These are phyloP conservation scores for Gentiana dahurica DNA, from an alignment of 257 asterid species.

Conservation along the genomic window DNA sequence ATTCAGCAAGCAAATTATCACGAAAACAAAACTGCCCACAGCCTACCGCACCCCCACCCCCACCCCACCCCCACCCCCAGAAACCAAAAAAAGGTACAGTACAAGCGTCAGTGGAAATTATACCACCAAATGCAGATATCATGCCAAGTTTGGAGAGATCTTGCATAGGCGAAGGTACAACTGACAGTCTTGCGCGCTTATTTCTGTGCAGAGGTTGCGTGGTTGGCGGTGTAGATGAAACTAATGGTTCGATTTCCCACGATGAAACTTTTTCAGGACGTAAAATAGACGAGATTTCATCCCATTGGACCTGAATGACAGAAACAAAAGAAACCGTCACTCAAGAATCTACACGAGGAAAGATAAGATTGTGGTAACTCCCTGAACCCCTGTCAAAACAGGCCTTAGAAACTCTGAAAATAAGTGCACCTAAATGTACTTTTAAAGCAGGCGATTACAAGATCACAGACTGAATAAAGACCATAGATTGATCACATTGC, in stretches of 20 bases:
- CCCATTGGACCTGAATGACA: slow-evolving; percentile 93
- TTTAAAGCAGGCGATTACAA: too few relatives aligned
- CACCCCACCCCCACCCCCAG: too few relatives aligned
- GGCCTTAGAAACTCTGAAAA: too few relatives aligned
- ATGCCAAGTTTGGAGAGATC: slow-evolving; percentile 61
- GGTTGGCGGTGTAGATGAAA: slow-evolving; percentile 56
- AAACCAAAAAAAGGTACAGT: too few relatives aligned
- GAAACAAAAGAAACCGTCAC: background rate
- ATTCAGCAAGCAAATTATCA: slow-evolving; percentile 27
- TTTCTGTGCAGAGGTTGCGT: slow-evolving; percentile 76
- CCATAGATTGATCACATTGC: too few relatives aligned
- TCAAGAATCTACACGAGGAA: background rate
- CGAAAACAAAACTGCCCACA: slow-evolving; percentile 4
- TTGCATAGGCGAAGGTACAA: slow-evolving; percentile 50
- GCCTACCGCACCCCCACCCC: too few relatives aligned
- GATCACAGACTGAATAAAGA: too few relatives aligned
- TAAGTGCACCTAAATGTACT: too few relatives aligned
- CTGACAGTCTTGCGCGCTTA: slow-evolving; percentile 66
- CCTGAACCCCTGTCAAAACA: too few relatives aligned
- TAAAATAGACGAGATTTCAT: slow-evolving; percentile 74
- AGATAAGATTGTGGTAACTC: background rate
- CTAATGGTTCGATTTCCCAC: slow-evolving; percentile 89
- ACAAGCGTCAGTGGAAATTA: background rate
- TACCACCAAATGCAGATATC: slow-evolving; percentile 9
- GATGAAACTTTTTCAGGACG: slow-evolving; percentile 92